Conservation (phyloP, 2,329 filamentous ascomycete genomes). For the Botrytis pseudocinerea region DNA sequence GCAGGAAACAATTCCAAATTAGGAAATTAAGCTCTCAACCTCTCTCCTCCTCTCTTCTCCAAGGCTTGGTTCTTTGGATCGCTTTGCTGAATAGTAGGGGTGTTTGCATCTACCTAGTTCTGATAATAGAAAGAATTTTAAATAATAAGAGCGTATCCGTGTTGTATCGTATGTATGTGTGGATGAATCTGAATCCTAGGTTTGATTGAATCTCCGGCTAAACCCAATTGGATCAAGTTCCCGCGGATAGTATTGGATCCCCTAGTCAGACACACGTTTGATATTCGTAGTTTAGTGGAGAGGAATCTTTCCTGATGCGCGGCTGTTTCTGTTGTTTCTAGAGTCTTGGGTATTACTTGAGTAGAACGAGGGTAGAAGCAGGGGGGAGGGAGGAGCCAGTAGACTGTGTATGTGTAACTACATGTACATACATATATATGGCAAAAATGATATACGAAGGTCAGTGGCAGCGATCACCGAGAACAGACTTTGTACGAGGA, state of each 20-base stretch:
- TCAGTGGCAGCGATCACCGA: not conserved
- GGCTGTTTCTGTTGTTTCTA: not conserved
- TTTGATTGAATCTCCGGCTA: slow-evolving; percentile 1
- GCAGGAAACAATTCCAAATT: not conserved
- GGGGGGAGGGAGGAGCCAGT: no score
- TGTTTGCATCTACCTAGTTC: not conserved
- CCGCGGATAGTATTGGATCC: not conserved
- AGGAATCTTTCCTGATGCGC: not conserved
- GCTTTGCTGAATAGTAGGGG: not conserved
- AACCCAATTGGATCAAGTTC: not conserved
- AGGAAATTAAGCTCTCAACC: not conserved
- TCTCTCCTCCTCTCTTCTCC: not conserved
- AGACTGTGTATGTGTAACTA: no score
- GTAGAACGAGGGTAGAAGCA: no score
- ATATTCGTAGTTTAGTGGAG: slow-evolving; percentile 11
- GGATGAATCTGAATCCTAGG: not conserved
- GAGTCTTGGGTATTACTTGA: not conserved
- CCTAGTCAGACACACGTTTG: slow-evolving; percentile 8
- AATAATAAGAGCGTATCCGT: slow-evolving; percentile 1
- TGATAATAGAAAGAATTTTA: not conserved
- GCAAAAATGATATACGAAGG: not conserved
- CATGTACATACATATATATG: no score
- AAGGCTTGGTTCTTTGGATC: not conserved
- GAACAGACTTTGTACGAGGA: not conserved
- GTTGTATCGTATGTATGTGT: not conserved